These are phyloP conservation scores for Hypoxylon rubiginosum DNA, from an alignment of 2,329 filamentous ascomycete genomes.

Conservation along the genomic window DNA sequence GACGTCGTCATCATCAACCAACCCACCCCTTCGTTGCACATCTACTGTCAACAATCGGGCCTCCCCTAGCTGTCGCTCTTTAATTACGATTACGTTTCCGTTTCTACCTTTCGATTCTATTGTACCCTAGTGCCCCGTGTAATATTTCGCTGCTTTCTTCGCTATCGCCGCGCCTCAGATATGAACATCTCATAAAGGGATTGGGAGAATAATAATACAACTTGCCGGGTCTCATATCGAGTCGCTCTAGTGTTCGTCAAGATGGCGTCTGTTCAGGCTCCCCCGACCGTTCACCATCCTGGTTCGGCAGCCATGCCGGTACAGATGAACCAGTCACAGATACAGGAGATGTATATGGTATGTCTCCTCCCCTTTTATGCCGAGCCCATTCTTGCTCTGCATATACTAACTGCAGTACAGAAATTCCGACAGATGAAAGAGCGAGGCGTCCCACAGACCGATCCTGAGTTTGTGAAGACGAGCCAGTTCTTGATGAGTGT, in stretches of 20 bases:
- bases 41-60: slow-evolving; percentile 21
- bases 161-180: slow-evolving; percentile 42
- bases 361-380: slow-evolving; percentile 20
- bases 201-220: slow-evolving; percentile 42
- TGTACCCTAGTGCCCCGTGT: slow-evolving; percentile 14
- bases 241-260: slow-evolving; percentile 48
- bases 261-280: slow-evolving; percentile 86
- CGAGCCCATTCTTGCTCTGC: not conserved
- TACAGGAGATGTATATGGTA: slow-evolving; percentile 80
- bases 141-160: slow-evolving; percentile 35
- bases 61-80: slow-evolving; percentile 30
- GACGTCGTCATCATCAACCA: slow-evolving; percentile 39
- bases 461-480: slow-evolving; percentile 89
- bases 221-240: slow-evolving; percentile 40
- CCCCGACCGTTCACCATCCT: slow-evolving; percentile 76
- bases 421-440: slow-evolving; percentile 92
- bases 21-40: slow-evolving; percentile 18
- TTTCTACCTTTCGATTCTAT: slow-evolving; percentile 2
- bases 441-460: slow-evolving; percentile 81
- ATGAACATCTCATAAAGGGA: slow-evolving; percentile 47
- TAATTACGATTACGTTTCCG: slow-evolving; percentile 19
- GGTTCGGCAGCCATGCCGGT: slow-evolving; percentile 70
- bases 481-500: slow-evolving; percentile 81
- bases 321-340: slow-evolving; percentile 80
- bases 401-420: slow-evolving; percentile 64